Percentiles rank a stretch among this genome's conserved stretches.
phyloP scores from a whole-genome alignment of 768 basidiomycete species.

The Symmetrospora coprosmae region DNA sequence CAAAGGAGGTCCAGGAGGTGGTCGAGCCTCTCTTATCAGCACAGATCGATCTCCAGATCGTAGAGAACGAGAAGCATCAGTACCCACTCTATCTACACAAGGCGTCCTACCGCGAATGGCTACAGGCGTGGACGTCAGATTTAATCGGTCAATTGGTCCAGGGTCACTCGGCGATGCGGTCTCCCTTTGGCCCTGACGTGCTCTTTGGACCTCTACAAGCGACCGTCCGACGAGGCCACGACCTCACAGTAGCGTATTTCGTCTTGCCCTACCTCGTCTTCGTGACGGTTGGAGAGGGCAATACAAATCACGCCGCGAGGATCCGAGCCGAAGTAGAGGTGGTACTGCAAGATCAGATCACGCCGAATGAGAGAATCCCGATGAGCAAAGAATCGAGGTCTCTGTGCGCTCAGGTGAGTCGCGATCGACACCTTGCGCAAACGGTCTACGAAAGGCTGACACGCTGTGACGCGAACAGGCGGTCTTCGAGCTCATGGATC shows the following conservation, averaged over 20 bases:
- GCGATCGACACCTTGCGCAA: no score
- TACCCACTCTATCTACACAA: conserved; percentile 67
- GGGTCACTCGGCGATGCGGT: conserved; percentile 14
- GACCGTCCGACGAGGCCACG: conserved; percentile 60
- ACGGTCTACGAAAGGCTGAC: background rate
- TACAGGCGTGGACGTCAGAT: conserved; percentile 72
- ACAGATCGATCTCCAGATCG: conserved; percentile 41
- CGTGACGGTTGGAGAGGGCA: conserved; percentile 64
- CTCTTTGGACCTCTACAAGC: conserved; percentile 69
- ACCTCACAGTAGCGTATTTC: conserved; percentile 84
- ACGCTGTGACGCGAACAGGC: conserved; percentile 44
- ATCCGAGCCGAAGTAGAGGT: conserved; percentile 63
- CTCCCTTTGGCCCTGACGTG: conserved; percentile 46
- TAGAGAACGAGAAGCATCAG: conserved; percentile 34
- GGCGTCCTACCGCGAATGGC: conserved; percentile 86
- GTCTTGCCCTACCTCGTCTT: conserved; percentile 82
- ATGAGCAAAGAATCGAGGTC: conserved; percentile 42
- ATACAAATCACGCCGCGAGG: conserved; percentile 47
- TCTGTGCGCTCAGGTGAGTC: conserved; percentile 86
- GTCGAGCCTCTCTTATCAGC: conserved; percentile 64
- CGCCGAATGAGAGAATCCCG: conserved; percentile 47
- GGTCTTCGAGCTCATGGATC: conserved; percentile 86
- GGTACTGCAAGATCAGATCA: conserved; percentile 76
- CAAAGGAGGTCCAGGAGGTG: conserved; percentile 70
- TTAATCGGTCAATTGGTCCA: conserved; percentile 47